phyloP scores from a whole-genome alignment of 2,329 filamentous ascomycete species.

The Penicillium italicum region DNA sequence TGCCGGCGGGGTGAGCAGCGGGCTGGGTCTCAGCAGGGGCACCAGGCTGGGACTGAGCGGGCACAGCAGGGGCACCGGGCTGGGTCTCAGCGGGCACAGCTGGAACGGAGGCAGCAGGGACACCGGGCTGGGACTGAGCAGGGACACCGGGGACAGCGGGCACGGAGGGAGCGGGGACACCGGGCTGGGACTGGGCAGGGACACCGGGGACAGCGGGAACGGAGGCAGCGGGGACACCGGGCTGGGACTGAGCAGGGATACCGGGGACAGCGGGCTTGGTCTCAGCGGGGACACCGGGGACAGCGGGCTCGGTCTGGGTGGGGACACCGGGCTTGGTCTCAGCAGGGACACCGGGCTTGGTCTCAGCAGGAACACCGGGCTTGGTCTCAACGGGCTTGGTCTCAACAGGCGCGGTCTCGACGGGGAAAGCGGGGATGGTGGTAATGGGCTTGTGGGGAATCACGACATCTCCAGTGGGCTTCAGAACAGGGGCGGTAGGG shows the following conservation, averaged over 20 bases:
- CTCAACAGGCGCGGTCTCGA: not conserved
- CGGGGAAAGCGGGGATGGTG: too few species aligned
- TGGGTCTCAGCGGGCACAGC: not conserved
- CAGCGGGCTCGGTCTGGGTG: not conserved
- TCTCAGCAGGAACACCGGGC: not conserved
- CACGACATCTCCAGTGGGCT: slow-evolving; percentile 13
- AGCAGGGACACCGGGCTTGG: not conserved
- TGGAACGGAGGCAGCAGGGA: not conserved
- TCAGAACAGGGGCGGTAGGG: slow-evolving; percentile 8
- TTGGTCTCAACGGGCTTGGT: slow-evolving; percentile 4
- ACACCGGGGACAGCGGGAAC: not conserved
- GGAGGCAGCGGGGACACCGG: not conserved
- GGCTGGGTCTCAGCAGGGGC: not conserved
- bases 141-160: too few species aligned
- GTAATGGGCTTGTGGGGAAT: not conserved
- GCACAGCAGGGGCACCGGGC: not conserved
- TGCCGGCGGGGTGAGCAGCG: slow-evolving; percentile 4
- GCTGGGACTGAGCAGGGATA: not conserved
- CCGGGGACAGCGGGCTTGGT: slow-evolving; percentile 12
- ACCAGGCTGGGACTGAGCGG: not conserved
- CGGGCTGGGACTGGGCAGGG: not conserved
- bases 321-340: slow-evolving; percentile 5
- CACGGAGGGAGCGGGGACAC: not conserved
- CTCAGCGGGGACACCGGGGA: not conserved
- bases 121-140: not conserved